Evolutionary conservation across 257 asterid species (phyloP), one percentile per base, ranked within the genome.

Genomic region (Penstemon davidsonii): DNA sequence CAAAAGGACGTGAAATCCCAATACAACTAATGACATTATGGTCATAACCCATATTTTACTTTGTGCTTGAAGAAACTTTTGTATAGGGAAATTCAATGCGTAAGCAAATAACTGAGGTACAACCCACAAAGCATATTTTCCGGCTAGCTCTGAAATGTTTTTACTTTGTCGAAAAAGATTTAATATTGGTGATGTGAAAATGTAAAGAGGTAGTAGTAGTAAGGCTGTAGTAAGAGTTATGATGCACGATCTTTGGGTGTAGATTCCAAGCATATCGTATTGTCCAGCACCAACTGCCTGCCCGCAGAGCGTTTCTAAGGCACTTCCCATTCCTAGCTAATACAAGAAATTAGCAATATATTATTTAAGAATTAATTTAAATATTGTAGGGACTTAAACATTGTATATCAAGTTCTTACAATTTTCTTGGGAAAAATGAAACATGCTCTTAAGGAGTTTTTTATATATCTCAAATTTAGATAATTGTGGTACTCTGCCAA

Each of bases 261-360:
- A 84, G 18, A 91, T 60, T 13, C 97, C 97, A 19, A 91, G 93
- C 91, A 78, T 86, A 3, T 76, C 77, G 10, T 55, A 73, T 55
- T 87, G 85, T 6, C 82, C 93, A 0, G 95, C 96, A 1, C 97
- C 97, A 45, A 85, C 91, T 0, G 97, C 97, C 42, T 91, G 97
- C 12, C 97, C 97, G 39, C 95, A 88, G 0, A 91, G 91, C 2
- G 97, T 91, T 70, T 91, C 97, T 0, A 91, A 86, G 10, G 97
- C 96, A 71, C 97, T 91, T 85, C 95, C 97, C 92, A 91, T 83
- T 64, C 97, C 97, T 79, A 91, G 82, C 97, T 91, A 80, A 69
- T 76, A 62, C 69, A 65, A 71, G 52, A 62, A 64, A 60, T 5
- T 8, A 61, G 37, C 52, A 41, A 19, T 41, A 36, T 25, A 25